phyloP scores from a whole-genome alignment of 768 basidiomycete species.

The Coprinopsis cinerea region DNA sequence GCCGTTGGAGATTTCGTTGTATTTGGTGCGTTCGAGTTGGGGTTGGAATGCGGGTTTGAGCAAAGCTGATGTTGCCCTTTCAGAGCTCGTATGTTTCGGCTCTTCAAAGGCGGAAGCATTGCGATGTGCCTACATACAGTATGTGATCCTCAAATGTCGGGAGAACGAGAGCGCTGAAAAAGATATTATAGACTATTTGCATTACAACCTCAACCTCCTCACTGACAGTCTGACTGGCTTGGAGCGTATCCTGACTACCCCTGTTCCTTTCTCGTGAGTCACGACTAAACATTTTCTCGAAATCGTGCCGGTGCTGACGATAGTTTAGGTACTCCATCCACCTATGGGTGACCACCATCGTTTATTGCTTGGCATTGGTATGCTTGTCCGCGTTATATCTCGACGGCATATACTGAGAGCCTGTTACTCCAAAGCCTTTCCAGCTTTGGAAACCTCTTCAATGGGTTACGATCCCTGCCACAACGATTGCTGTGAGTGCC shows the following conservation, averaged over 20 bases:
- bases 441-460: slow-evolving; percentile 50
- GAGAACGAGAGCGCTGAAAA: too few species aligned
- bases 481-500: slow-evolving; percentile 44
- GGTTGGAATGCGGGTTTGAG: neutral
- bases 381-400: slow-evolving; percentile 13
- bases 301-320: neutral
- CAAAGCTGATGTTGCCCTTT: slow-evolving; percentile 8
- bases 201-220: slow-evolving; percentile 45
- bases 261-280: slow-evolving; percentile 68
- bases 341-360: slow-evolving; percentile 56
- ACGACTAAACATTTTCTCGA: neutral
- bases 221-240: slow-evolving; percentile 64
- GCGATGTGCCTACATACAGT: slow-evolving; percentile 61
- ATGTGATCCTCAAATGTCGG: slow-evolving; percentile 21
- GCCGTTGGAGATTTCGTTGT: slow-evolving; percentile 64
- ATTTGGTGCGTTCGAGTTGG: slow-evolving; percentile 43
- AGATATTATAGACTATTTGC: slow-evolving; percentile 34
- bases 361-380: slow-evolving; percentile 60
- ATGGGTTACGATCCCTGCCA: slow-evolving; percentile 65
- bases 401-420: neutral
- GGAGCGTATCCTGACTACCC: slow-evolving; percentile 69
- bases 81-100: slow-evolving; percentile 65
- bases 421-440: slow-evolving; percentile 43
- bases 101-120: slow-evolving; percentile 47
- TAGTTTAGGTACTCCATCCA: slow-evolving; percentile 55